A percentile compares a stretch with the other conserved stretches of the same genome.
phyloP scores from a whole-genome alignment of 2,329 filamentous ascomycete species.

The Rhexocercosporidium sp. region DNA sequence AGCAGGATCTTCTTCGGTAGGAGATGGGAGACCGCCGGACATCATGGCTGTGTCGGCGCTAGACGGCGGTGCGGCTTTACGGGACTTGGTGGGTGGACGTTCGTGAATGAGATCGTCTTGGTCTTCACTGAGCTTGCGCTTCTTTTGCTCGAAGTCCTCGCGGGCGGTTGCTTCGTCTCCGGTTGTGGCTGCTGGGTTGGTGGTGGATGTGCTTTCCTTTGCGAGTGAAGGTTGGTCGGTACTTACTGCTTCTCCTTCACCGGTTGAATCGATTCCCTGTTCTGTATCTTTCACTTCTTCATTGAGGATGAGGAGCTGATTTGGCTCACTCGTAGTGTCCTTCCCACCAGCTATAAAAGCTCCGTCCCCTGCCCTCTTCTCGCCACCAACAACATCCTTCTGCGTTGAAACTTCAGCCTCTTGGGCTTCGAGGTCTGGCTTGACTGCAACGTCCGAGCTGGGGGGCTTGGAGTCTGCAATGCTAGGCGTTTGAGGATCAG shows the following conservation, averaged over 20 bases:
- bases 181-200: constrained; percentile 31
- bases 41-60: constrained; percentile 34
- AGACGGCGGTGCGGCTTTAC: constrained; percentile 20
- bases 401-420: neutral
- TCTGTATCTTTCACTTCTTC: neutral
- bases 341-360: no score
- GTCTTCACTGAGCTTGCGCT: constrained; percentile 40
- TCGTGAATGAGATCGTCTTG: constrained; percentile 41
- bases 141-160: constrained; percentile 41
- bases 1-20: constrained; percentile 23
- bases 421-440: neutral
- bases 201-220: constrained; percentile 37
- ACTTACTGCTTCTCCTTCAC: neutral
- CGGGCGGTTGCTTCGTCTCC: constrained; percentile 33
- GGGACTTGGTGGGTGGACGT: constrained; percentile 34
- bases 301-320: neutral
- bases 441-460: neutral
- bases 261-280: neutral
- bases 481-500: neutral
- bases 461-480: neutral
- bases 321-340: no score
- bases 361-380: no score
- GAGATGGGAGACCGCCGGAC: constrained; percentile 38
- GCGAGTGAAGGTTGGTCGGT: neutral
- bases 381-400: neutral